Percentiles rank a stretch among this genome's conserved stretches.
phyloP scores from a whole-genome alignment of 164 flowering plant species.

The Piper betle region DNA sequence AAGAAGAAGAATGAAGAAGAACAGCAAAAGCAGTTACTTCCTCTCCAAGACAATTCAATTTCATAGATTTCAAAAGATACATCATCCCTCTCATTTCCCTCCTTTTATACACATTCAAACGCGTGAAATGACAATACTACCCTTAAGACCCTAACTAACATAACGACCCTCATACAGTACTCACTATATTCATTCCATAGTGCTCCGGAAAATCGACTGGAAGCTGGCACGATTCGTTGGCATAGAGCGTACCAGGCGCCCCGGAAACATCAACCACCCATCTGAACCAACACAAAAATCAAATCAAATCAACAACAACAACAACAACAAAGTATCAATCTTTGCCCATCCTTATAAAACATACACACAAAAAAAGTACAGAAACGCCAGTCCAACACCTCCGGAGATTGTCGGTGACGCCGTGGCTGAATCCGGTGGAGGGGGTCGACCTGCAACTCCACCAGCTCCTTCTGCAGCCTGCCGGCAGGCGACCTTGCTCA shows the following conservation, averaged over 20 bases:
- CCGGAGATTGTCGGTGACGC: conserved; percentile 77
- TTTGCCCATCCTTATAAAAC: background rate
- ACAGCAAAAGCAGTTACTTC: too few relatives aligned
- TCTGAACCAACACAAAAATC: conserved; percentile 1
- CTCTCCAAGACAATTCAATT: too few relatives aligned
- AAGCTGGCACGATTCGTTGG: conserved; percentile 23
- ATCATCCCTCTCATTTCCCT: too few relatives aligned
- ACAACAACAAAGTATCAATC: background rate
- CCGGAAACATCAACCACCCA: conserved; percentile 45
- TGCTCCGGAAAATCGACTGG: conserved; percentile 34
- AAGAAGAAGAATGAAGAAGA: too few relatives aligned
- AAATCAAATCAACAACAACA: background rate
- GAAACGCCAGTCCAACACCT: conserved; percentile 27
- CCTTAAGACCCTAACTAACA: too few relatives aligned
- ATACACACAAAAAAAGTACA: background rate
- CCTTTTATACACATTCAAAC: too few relatives aligned
- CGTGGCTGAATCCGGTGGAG: conserved; percentile 71
- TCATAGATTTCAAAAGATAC: too few relatives aligned
- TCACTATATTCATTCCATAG: too few relatives aligned
- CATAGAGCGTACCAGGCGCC: conserved; percentile 76
- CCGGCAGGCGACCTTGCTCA: conserved; percentile 81
- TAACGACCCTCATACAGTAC: too few relatives aligned
- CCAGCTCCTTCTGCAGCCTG: conserved; percentile 78
- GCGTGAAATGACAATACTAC: too few relatives aligned
- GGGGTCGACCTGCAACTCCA: conserved; percentile 93